A percentile compares a stretch with the other conserved stretches of the same genome.
phyloP scores from a whole-genome alignment of 805 yeast species.

The Metschnikowia kunwiensis region DNA sequence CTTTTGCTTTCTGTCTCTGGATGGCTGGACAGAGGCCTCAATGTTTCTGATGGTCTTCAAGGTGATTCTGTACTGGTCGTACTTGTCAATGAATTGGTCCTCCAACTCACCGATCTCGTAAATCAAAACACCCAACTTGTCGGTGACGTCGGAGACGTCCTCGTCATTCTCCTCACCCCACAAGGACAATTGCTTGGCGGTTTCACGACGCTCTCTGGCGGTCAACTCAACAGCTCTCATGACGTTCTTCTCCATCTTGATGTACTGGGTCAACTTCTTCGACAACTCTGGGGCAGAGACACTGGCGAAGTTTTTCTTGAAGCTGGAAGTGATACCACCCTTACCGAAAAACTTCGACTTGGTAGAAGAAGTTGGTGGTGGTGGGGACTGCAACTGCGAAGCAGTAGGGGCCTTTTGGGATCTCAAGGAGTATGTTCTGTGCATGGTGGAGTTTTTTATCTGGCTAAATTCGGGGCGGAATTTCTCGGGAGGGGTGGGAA shows the following conservation, averaged over 20 bases:
- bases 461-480: not conserved
- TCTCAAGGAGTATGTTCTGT: slow-evolving; percentile 82
- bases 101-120: slow-evolving; percentile 97
- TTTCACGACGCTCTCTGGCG: slow-evolving; percentile 90
- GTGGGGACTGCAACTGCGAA: slow-evolving; percentile 73
- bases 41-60: slow-evolving; percentile 92
- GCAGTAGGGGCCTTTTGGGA: slow-evolving; percentile 79
- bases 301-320: slow-evolving; percentile 86
- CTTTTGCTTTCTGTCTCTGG: slow-evolving; percentile 96
- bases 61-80: slow-evolving; percentile 96
- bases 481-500: slow-evolving; percentile 1
- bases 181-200: slow-evolving; percentile 91
- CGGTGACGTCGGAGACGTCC: slow-evolving; percentile 95
- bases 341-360: slow-evolving; percentile 72
- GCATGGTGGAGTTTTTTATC: slow-evolving; percentile 46
- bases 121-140: slow-evolving; percentile 91
- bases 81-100: slow-evolving; percentile 96
- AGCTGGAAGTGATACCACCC: slow-evolving; percentile 61
- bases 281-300: slow-evolving; percentile 93
- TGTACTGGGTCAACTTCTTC: slow-evolving; percentile 83
- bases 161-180: slow-evolving; percentile 99
- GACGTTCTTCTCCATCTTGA: slow-evolving; percentile 94
- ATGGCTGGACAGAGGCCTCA: slow-evolving; percentile 97
- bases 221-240: slow-evolving; percentile 92
- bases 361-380: slow-evolving; percentile 78